Base-by-base conservation (phyloP, 768 basidiomycete species). In the Hypholoma sublateritium region DNA sequence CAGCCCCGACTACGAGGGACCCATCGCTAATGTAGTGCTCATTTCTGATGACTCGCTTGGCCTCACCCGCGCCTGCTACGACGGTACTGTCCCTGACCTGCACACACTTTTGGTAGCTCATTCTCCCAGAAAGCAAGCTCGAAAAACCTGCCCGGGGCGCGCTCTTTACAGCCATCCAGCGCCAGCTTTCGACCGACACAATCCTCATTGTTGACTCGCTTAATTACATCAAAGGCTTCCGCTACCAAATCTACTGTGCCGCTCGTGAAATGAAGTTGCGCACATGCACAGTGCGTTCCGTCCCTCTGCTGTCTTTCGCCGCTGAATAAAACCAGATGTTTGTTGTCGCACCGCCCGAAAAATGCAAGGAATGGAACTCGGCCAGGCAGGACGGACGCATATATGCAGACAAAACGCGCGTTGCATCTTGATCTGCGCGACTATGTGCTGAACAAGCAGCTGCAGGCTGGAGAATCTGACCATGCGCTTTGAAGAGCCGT, bases 161-260 rank as follows among this genome's bases (percentile, higher is more conserved):
- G 11, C 79, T 96, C 19, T 93, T 96, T 70, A 85, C 94, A 1
- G 84, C 91, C 1, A 77, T 95, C 50, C 92, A 89, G 63, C 80
- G 97, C 12, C 79, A 82, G 34, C 79, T 99, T 61, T 78, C 81
- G 21, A 70, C 72, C 35, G 86, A 91, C 64, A 89, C 85, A 0
- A 84, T 98, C 64, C 80, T 97, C 56, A 90, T 99, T 62, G 81
- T 95, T 59, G 97, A 99, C 67, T 85, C 88, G 13, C 81, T 91
- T 62, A 98, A 98, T 68, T 98, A 99, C 72, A 98, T 98, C 80
- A 98, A 99, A 70, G 96, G 96, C 11, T 97, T 94, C 69, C 86
- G 97, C 28, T 99, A 99, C 72, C 97, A 99, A 70, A 87, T 99
- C 76, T 97, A 98, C 69, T 98, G 96, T 67, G 92, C 93, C 1